Conservation (phyloP, 2,329 filamentous ascomycete genomes). For the Phaeophleospora eucalypticola region DNA sequence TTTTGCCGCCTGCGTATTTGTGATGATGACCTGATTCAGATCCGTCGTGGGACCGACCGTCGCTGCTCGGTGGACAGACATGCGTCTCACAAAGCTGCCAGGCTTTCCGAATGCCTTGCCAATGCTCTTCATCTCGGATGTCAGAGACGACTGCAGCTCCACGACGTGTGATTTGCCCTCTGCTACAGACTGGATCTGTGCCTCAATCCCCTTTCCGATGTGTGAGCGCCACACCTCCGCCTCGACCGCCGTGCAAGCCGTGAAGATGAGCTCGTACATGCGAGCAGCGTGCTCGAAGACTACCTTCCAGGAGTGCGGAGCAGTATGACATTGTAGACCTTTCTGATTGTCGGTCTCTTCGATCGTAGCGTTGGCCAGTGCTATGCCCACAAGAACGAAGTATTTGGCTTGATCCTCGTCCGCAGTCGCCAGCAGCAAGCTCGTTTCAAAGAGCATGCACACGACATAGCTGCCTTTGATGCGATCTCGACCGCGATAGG, state of each 20-base stretch:
- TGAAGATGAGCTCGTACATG: constrained; percentile 80
- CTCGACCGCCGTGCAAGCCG: constrained; percentile 76
- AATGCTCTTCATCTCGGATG: constrained; percentile 67
- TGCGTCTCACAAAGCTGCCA: constrained; percentile 59
- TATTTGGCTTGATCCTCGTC: constrained; percentile 64
- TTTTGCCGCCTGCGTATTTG: constrained; percentile 71
- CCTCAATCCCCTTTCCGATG: constrained; percentile 52
- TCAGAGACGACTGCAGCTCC: constrained; percentile 59
- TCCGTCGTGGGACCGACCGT: constrained; percentile 66
- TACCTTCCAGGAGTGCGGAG: constrained; percentile 87
- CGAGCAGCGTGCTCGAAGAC: constrained; percentile 74
- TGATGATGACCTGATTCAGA: constrained; percentile 74
- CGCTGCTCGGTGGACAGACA: constrained; percentile 75
- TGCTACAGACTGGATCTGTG: constrained; percentile 49
- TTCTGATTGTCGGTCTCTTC: constrained; percentile 72
- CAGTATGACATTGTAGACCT: constrained; percentile 80
- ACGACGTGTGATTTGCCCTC: constrained; percentile 46
- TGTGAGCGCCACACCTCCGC: constrained; percentile 73
- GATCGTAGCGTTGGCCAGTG: constrained; percentile 60
- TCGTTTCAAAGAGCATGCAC: constrained; percentile 76
- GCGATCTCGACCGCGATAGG: constrained; percentile 68
- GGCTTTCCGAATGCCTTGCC: constrained; percentile 71
- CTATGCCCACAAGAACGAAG: constrained; percentile 69
- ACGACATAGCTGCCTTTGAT: constrained; percentile 78
- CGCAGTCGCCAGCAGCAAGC: constrained; percentile 69